phyloP scores from a whole-genome alignment of 345 rosid genomes.

The Aquilaria malaccensis region DNA sequence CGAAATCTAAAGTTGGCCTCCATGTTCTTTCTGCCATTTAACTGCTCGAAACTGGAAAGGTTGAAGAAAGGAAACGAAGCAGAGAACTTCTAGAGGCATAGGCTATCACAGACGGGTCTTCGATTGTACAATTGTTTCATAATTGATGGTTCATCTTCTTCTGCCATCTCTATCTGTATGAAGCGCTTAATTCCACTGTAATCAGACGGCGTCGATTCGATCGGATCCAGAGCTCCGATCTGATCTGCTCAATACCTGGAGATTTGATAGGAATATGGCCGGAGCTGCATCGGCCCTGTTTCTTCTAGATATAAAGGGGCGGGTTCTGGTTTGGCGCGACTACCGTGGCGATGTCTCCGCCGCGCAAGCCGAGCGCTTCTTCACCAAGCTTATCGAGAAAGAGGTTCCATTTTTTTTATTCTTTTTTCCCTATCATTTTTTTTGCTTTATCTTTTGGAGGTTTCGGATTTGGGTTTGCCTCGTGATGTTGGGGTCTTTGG shows the following conservation, averaged over 20 bases:
- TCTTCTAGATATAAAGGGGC: conserved; percentile 72
- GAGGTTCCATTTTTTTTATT: conserved; percentile 29
- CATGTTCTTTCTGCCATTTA: too few relatives aligned
- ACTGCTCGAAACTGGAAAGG: too few relatives aligned
- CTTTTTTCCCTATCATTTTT: neutral
- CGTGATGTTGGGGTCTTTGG: neutral
- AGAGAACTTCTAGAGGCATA: too few relatives aligned
- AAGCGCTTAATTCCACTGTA: too few relatives aligned
- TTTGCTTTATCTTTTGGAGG: neutral
- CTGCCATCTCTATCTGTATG: too few relatives aligned
- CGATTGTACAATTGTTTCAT: too few relatives aligned
- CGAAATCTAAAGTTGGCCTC: too few relatives aligned
- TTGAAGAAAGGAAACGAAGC: too few relatives aligned
- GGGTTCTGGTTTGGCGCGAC: conserved; percentile 82
- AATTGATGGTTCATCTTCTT: too few relatives aligned
- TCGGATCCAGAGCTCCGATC: conserved; percentile 5
- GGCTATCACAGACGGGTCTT: too few relatives aligned
- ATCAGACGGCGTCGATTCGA: neutral
- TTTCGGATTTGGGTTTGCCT: neutral
- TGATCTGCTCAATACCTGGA: neutral
- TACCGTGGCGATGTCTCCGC: conserved; percentile 79
- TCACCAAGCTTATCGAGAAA: conserved; percentile 79
- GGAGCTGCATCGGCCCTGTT: conserved; percentile 89
- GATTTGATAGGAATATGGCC: conserved; percentile 30
- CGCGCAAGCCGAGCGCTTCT: conserved; percentile 76